These are phyloP conservation scores for Podospora sp. DNA, from an alignment of 495 filamentous ascomycete genomes.

Conservation along the genomic window DNA sequence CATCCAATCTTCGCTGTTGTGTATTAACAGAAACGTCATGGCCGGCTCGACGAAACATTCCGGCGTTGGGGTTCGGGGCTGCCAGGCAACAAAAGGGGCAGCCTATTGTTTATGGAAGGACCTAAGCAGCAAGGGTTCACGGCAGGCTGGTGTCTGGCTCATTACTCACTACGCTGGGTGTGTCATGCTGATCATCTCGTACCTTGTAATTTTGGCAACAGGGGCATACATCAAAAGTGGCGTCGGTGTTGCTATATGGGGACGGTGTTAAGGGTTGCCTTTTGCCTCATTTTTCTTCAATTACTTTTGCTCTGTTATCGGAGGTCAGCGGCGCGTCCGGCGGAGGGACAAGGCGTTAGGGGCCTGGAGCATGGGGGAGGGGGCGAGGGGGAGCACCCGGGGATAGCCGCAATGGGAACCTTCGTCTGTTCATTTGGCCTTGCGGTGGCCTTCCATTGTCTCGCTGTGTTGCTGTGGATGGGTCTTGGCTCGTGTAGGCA, in stretches of 20 bases:
- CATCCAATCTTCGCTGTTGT: not conserved
- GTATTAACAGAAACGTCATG: not conserved
- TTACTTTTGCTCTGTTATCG: not conserved
- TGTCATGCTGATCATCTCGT: conserved; percentile 4
- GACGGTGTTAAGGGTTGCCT: conserved; percentile 18
- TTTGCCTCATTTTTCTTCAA: conserved; percentile 13
- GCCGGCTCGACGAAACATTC: not conserved
- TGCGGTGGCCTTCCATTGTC: too few species aligned
- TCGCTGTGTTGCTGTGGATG: too few species aligned
- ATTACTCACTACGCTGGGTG: not conserved
- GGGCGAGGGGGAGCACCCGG: too few species aligned
- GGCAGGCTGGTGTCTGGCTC: not conserved
- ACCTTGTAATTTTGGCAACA: conserved; percentile 26
- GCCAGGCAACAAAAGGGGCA: conserved; percentile 1
- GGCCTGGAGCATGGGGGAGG: too few species aligned
- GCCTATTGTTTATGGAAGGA: not conserved
- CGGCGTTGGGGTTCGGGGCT: not conserved
- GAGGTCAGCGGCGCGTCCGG: not conserved
- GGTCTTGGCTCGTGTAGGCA: too few species aligned
- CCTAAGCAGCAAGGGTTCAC: not conserved
- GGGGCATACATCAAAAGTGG: conserved; percentile 36
- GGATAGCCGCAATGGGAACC: too few species aligned
- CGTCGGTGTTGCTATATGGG: conserved; percentile 20
- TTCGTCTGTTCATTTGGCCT: too few species aligned
- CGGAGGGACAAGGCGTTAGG: too few species aligned